Conservation (phyloP, 805 yeast genomes). For the Kuraishia molischiana region DNA sequence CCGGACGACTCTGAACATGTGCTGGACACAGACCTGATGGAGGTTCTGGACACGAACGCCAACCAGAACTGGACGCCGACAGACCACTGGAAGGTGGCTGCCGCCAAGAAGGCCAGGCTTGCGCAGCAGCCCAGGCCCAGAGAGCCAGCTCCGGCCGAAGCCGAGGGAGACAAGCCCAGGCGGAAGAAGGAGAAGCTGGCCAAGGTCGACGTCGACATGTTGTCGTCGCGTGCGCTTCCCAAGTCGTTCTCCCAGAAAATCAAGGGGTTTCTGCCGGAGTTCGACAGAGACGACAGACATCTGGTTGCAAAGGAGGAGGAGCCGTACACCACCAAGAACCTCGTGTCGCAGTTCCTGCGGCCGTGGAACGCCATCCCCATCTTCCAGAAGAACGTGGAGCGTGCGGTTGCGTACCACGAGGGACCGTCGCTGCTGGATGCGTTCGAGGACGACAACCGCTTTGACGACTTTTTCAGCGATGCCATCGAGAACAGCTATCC, state of each 20-base stretch:
- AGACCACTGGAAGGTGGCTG: conserved; percentile 77
- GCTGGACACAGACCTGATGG: conserved; percentile 54
- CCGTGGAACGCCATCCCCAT: background rate
- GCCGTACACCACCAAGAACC: background rate
- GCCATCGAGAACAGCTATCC: too few relatives aligned
- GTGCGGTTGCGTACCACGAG: background rate
- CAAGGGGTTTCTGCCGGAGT: background rate
- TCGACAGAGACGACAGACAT: background rate
- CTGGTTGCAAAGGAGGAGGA: background rate
- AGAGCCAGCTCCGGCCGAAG: background rate
- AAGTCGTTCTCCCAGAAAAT: background rate
- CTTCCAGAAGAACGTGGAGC: background rate
- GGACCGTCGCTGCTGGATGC: background rate
- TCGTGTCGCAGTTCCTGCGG: background rate
- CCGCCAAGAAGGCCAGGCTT: conserved; percentile 30
- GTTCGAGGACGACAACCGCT: background rate
- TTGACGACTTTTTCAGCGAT: background rate
- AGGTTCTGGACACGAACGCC: conserved; percentile 67
- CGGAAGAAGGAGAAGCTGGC: conserved; percentile 20
- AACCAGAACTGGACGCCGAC: conserved; percentile 75
- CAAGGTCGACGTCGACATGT: conserved; percentile 14
- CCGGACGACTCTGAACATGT: conserved; percentile 7
- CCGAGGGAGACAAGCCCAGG: background rate
- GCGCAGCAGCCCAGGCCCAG: background rate
- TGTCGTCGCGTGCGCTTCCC: conserved; percentile 20